Evolutionary conservation across 129 eudicot species (phyloP), one percentile per base, ranked within the genome.

Genomic region (Smallanthus sonchifolius): DNA sequence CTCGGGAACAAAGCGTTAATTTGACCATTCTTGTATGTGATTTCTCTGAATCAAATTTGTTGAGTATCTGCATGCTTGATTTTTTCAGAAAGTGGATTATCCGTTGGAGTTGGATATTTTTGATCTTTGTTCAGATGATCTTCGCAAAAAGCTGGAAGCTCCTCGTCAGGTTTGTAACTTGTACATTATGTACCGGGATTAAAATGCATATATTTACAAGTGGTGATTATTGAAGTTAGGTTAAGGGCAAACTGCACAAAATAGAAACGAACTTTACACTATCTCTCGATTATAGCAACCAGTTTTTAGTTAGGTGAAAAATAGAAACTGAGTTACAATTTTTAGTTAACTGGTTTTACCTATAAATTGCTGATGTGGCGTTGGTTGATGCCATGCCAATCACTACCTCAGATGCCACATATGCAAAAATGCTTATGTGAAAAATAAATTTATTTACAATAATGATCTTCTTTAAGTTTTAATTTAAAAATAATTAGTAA

Each of bases 81-180:
- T 10, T 37, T 55, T 78, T 77, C 94, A 95, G 99, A 95, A 95
- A 95, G 99, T 95, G 79, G 97, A 95, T 80, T 95, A 91, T 79
- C 99, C 99, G 9, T 81, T 95, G 86, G 90, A 86, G 85, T 75
- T 95, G 86, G 99, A 95, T 79, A 81, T 91, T 39, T 91, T 81
- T 83, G 99, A 95, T 87, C 81, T 95, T 37, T 95, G 99, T 83
- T 91, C 99, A 36, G 99, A 91, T 44, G 97, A 95, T 47, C 97
- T 95, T 52, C 81, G 79, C 60, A 91, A 95, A 75, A 82, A 79
- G 78, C 75, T 95, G 57, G 97, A 95, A 80, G 85, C 69, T 67
- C 99, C 99, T 69, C 96, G 99, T 37, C 81, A 78, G 8, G 47
- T 95, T 84, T 82, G 49, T 75, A 15, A 48, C 7, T 48, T 70